phyloP scores from a whole-genome alignment of 805 yeast species.

The Ogataea paraovalis region DNA sequence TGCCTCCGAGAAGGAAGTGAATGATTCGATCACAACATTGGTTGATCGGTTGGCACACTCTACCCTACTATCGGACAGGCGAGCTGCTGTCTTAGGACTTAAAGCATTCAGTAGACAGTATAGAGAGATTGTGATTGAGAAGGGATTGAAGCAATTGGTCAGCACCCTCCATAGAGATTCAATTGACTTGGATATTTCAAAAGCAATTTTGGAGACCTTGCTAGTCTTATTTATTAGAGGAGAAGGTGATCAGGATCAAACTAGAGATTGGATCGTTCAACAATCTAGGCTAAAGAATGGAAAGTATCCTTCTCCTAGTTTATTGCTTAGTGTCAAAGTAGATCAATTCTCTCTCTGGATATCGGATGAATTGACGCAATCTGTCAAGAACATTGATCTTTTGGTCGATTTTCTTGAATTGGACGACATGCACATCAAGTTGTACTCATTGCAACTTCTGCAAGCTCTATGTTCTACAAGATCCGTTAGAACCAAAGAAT shows the following conservation, averaged over 20 bases:
- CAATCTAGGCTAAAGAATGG: conserved; percentile 73
- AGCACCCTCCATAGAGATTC: conserved; percentile 59
- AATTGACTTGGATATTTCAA: conserved; percentile 63
- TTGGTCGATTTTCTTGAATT: conserved; percentile 42
- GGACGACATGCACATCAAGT: conserved; percentile 67
- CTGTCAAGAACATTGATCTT: conserved; percentile 42
- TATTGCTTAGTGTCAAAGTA: conserved; percentile 48
- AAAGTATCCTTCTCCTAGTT: conserved; percentile 70
- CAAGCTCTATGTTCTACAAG: conserved; percentile 82
- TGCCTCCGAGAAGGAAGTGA: conserved; percentile 40
- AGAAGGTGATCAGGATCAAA: conserved; percentile 54
- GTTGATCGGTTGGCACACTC: conserved; percentile 87
- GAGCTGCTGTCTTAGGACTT: conserved; percentile 86
- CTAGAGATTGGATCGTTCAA: conserved; percentile 68
- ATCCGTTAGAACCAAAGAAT: conserved; percentile 66
- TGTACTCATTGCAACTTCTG: conserved; percentile 79
- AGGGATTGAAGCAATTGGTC: conserved; percentile 74
- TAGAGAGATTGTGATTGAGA: conserved; percentile 85
- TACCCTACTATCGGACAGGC: conserved; percentile 72
- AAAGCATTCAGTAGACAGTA: conserved; percentile 86
- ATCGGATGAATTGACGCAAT: conserved; percentile 85
- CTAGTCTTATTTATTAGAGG: conserved; percentile 73
- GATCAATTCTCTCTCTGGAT: conserved; percentile 94
- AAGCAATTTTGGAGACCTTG: conserved; percentile 81
- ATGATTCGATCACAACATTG: conserved; percentile 81